Evolutionary conservation across 176 grass and related monocot genomes (phyloP).

Genomic region (Canna indica): DNA sequence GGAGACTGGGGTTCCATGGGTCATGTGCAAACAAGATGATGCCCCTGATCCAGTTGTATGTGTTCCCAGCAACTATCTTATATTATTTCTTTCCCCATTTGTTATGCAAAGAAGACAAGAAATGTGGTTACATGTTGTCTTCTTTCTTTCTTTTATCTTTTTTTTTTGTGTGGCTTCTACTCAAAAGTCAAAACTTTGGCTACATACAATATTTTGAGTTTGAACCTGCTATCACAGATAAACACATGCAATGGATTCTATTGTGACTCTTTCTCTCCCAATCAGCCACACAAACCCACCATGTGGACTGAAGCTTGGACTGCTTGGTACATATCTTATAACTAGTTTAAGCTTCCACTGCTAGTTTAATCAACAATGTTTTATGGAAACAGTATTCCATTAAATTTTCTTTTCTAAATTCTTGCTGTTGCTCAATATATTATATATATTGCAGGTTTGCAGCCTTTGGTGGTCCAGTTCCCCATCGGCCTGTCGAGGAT

Average conservation of each 20-base stretch:
- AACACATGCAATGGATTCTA: conserved; percentile 99
- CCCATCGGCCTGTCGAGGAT: conserved; percentile 76
- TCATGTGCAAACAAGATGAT: conserved; percentile 99
- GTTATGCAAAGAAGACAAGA: background rate
- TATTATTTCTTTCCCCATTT: background rate
- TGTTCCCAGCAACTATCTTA: background rate
- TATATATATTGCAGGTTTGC: conserved; percentile 48
- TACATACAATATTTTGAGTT: no score
- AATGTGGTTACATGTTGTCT: no score
- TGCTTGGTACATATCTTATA: conserved; percentile 55
- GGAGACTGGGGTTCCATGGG: conserved; percentile 88
- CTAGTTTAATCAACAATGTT: background rate
- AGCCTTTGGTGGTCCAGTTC: conserved; percentile 86
- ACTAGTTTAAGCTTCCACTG: background rate
- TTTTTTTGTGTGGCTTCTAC: no score
- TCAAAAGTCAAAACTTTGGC: no score
- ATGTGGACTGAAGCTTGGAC: conserved; percentile 99
- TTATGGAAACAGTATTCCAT: no score
- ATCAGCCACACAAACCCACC: conserved; percentile 64
- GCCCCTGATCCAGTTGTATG: conserved; percentile 95
- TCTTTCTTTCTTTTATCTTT: no score
- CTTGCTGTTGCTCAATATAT: no score
- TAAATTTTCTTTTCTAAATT: no score
- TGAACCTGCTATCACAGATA: conserved; percentile 37
- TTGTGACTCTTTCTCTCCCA: conserved; percentile 85